Conservation (phyloP, 768 basidiomycete species). For the Saitozyma sp. region DNA sequence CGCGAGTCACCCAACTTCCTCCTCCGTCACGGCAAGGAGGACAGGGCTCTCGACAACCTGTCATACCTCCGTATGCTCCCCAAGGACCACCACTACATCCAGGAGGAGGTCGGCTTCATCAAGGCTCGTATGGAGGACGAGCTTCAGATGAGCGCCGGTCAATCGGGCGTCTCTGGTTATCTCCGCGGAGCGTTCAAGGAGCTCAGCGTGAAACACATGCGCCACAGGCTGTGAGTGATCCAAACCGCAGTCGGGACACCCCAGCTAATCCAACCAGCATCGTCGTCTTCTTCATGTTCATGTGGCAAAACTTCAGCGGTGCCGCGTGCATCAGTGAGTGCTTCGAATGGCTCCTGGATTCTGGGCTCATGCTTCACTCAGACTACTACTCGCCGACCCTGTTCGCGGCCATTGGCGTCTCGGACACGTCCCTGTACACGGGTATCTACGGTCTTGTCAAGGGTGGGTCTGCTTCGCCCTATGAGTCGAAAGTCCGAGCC, state of each 20-base stretch:
- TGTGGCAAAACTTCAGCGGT: constrained; percentile 48
- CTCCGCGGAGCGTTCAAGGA: constrained; percentile 27
- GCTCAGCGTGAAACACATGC: constrained; percentile 14
- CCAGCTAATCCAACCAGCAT: constrained; percentile 5
- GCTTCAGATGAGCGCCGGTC: constrained; percentile 16
- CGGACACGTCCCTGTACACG: constrained; percentile 54
- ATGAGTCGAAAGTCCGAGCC: no score
- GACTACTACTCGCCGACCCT: constrained; percentile 57
- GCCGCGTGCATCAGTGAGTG: constrained; percentile 54
- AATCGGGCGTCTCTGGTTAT: constrained; percentile 25
- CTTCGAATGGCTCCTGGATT: neutral
- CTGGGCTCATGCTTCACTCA: neutral
- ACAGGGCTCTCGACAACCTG: constrained; percentile 46
- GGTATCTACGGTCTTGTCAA: constrained; percentile 61
- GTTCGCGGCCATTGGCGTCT: constrained; percentile 58
- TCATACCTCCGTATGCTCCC: constrained; percentile 47
- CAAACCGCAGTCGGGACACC: no score
- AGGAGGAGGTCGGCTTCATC: constrained; percentile 29
- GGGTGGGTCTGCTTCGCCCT: constrained; percentile 5
- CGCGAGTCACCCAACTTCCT: constrained; percentile 48
- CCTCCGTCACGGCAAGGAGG: constrained; percentile 30
- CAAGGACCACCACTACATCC: constrained; percentile 42
- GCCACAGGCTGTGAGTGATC: constrained; percentile 39
- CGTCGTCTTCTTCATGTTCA: constrained; percentile 24
- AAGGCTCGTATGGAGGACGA: constrained; percentile 28